Percentiles rank a stretch among this genome's conserved stretches.
Conservation (phyloP, 768 basidiomycete species). For the Paxillus involutus region DNA sequence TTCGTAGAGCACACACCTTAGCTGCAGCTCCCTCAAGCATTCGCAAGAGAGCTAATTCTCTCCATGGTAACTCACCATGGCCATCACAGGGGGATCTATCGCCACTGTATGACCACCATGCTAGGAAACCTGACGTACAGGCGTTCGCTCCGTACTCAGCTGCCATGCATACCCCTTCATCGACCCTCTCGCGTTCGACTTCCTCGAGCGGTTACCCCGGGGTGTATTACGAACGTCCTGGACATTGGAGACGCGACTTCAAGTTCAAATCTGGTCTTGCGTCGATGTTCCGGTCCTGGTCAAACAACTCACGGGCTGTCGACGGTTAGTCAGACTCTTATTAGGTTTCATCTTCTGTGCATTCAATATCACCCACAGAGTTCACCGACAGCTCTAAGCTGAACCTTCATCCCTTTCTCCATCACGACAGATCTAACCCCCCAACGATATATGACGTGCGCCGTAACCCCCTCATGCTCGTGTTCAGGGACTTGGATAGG, state of each 20-base stretch:
- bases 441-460: slow-evolving; percentile 54
- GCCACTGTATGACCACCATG: slow-evolving; percentile 13
- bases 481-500: slow-evolving; percentile 47
- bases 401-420: slow-evolving; percentile 22
- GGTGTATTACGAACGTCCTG: slow-evolving; percentile 22
- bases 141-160: slow-evolving; percentile 13
- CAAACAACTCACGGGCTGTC: slow-evolving; percentile 8
- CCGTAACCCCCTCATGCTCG: slow-evolving; percentile 34
- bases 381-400: slow-evolving; percentile 26
- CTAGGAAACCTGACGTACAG: slow-evolving; percentile 18
- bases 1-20: slow-evolving; percentile 4
- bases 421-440: slow-evolving; percentile 28
- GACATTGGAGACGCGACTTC: slow-evolving; percentile 31
- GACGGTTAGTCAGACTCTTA: slow-evolving; percentile 17
- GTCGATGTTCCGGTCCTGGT: slow-evolving; percentile 27
- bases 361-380: slow-evolving; percentile 9
- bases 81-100: slow-evolving; percentile 20
- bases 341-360: neutral
- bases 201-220: slow-evolving; percentile 11
- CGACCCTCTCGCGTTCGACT: slow-evolving; percentile 18
- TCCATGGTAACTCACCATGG: slow-evolving; percentile 11
- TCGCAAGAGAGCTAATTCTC: slow-evolving; percentile 4
- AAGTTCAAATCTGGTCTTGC: slow-evolving; percentile 32
- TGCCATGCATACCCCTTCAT: slow-evolving; percentile 26
- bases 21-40: neutral